Evolutionary conservation across 73 alveolate genomes (phyloP), one percentile per base, ranked within the genome.

Genomic region (Effrenium voratum): DNA sequence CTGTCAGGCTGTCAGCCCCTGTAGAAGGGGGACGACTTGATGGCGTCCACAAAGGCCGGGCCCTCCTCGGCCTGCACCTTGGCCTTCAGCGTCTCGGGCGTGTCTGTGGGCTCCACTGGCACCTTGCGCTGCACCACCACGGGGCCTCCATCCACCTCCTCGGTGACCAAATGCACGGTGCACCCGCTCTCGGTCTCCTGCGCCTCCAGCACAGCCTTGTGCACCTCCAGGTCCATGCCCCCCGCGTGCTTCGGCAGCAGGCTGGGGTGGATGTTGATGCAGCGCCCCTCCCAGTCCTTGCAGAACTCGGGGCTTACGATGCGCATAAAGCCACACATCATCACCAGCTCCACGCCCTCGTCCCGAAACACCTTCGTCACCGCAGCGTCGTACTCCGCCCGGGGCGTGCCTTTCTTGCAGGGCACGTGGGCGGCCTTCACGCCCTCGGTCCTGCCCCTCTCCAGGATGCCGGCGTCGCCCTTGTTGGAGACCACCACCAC

Each of bases 51-150:
- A 45, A 91, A 73, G 15, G 98, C 98, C 8, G 98, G 98, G 2
- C 98, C 98, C 72, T 91, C 98, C 66, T 91, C 90, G n/a, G 91
- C 98, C 49, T 91, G 98, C n/a, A 91, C 98, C 36, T 91, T 91
- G 52, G 98, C 98, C 90, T 91, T 91, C 90, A 91, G 59, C 24
- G 68, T 68, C 90, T 91, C 98, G 3, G 98, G 98, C 2, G 98
- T 72, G 8, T 91, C 98, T 30, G 81, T 80, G 36, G 91, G 63
- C 77, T 73, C 90, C 60, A 91, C 98, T 30, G 47, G 34, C 73
- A 91, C 98, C 76, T 66, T 57, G 41, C 98, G 98, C 63, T 91
- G 98, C 43, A 91, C 98, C 28, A 91, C 98, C 10, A 73, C 22
- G 19, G 98, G 98, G 63, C 98, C 98, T 38, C 98, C 98, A 34